Conservation (phyloP, 495 filamentous ascomycete species). For the Aspergillus baeticus region DNA sequence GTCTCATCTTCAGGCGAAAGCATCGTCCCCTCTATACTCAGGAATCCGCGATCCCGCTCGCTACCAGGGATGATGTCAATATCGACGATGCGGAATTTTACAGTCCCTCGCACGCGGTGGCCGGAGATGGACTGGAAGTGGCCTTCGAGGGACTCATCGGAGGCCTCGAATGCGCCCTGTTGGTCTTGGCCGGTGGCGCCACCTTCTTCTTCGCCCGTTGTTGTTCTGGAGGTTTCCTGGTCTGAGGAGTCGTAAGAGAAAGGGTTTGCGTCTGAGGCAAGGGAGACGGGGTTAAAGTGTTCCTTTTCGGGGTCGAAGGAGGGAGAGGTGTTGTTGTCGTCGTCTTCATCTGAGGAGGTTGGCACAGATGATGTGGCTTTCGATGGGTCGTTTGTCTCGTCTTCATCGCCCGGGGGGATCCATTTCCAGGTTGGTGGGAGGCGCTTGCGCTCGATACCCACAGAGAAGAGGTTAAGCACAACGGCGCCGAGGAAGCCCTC, state of each 20-base stretch:
- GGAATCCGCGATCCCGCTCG: conserved; percentile 57
- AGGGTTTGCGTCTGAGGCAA: conserved; percentile 34
- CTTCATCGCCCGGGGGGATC: conserved; percentile 44
- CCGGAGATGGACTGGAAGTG: conserved; percentile 64
- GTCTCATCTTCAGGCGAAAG: conserved; percentile 48
- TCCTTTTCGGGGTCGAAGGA: conserved; percentile 44
- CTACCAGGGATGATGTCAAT: conserved; percentile 58
- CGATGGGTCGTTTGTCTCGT: conserved; percentile 13
- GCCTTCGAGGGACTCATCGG: conserved; percentile 31
- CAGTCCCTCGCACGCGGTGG: conserved; percentile 56
- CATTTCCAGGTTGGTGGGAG: conserved; percentile 70
- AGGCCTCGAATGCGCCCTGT: no score
- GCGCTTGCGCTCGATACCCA: conserved; percentile 63
- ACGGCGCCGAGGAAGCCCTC: conserved; percentile 69
- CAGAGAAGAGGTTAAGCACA: conserved; percentile 74
- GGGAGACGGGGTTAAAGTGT: conserved; percentile 37
- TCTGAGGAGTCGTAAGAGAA: conserved; percentile 17
- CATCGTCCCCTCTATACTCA: conserved; percentile 72
- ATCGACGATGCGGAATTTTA: conserved; percentile 63
- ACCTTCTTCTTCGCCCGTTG: conserved; percentile 30
- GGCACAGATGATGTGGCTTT: not conserved
- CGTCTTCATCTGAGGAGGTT: conserved; percentile 26
- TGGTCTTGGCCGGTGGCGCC: conserved; percentile 22
- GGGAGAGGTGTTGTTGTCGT: conserved; percentile 25
- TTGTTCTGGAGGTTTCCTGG: conserved; percentile 23